Percentiles rank a stretch among this genome's conserved stretches.
These are phyloP conservation scores for Trichoderma sp. DNA, from an alignment of 2,329 filamentous ascomycete genomes.

Conservation along the genomic window DNA sequence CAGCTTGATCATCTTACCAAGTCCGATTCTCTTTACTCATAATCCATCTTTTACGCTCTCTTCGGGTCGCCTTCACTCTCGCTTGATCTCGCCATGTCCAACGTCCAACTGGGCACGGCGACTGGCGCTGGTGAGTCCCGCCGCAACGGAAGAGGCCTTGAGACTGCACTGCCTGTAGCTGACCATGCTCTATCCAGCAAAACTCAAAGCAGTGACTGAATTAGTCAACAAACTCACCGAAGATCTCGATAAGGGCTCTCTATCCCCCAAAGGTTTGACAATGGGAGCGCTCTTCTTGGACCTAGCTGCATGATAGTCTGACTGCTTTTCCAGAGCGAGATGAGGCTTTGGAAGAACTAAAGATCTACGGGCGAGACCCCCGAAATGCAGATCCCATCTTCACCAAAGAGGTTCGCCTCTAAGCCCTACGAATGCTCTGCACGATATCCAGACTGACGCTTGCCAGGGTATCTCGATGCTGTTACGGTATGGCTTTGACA, in stretches of 20 bases:
- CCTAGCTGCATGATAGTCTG: neutral
- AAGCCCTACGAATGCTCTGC: neutral
- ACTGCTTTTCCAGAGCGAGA: constrained; percentile 58
- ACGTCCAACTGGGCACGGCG: constrained; percentile 37
- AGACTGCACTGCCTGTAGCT: constrained; percentile 26
- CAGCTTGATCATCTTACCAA: neutral
- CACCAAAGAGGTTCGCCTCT: constrained; percentile 64
- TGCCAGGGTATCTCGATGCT: constrained; percentile 70
- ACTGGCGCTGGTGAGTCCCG: constrained; percentile 48
- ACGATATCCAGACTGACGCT: constrained; percentile 10
- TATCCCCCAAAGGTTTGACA: constrained; percentile 61
- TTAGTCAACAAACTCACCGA: constrained; percentile 63
- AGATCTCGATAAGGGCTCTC: constrained; percentile 62
- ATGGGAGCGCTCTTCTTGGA: constrained; percentile 13
- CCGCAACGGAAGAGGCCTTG: neutral
- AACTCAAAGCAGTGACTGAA: constrained; percentile 67
- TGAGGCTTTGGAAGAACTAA: constrained; percentile 67
- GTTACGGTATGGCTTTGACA: constrained; percentile 71
- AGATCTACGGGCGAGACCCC: constrained; percentile 66
- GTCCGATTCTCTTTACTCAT: neutral
- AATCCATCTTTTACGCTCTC: neutral
- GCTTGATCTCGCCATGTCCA: constrained; percentile 33
- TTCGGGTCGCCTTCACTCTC: neutral
- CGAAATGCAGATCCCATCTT: constrained; percentile 79
- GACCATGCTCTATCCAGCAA: constrained; percentile 50